Evolutionary conservation across 305 asterid species (phyloP), one percentile per base, ranked within the genome.

Genomic region (Solanum chacoense): DNA sequence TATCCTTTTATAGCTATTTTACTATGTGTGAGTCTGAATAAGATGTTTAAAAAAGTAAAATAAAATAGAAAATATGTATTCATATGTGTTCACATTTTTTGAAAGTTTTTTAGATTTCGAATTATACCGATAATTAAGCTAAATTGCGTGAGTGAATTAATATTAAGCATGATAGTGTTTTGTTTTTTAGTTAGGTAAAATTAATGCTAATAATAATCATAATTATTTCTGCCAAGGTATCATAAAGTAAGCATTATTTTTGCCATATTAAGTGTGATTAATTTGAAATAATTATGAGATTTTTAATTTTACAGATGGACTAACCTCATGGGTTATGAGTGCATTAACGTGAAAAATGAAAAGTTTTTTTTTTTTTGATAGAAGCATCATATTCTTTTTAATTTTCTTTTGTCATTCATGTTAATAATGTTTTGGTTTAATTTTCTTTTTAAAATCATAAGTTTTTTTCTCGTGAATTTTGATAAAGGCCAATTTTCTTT

Each of bases 341-440:
- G 91, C 92, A 91, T 37, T 91, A 91, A 90, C 92, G 92, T 89
- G 94, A 55, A 18, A 67, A 90, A 91, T 91, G 88, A 91, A 89
- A 88, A 89, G 20, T 42, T 45, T 73, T 28, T 13, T 36, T n/a
- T 24, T 67, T 77, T 88, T 89, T 24, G 35, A 76, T 79, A 69
- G 63, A 84, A 86, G 55, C 26, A 72, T 69, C 31, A 45, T 78
- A 24, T 12, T 78, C 9, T n/a, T 37, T 79, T 38, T 16, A 29
- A 14, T 14, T 14, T 74, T 16, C n/a, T 50, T 22, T 78, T 40
- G 28, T 42, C 73, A 18, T 45, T 83, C 86, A 50, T 83, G 73
- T 50, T 83, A 45, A 50, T 83, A 31, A 45, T 83, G 73, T 50
- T 37, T 78, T 55, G 28, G 71, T 80, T 2, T 36, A 45, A 83